Percentiles rank a stretch among this genome's conserved stretches.
These are phyloP conservation scores for Leccinum subrobustum DNA, from an alignment of 1,284 basidiomycete species.

Conservation along the genomic window DNA sequence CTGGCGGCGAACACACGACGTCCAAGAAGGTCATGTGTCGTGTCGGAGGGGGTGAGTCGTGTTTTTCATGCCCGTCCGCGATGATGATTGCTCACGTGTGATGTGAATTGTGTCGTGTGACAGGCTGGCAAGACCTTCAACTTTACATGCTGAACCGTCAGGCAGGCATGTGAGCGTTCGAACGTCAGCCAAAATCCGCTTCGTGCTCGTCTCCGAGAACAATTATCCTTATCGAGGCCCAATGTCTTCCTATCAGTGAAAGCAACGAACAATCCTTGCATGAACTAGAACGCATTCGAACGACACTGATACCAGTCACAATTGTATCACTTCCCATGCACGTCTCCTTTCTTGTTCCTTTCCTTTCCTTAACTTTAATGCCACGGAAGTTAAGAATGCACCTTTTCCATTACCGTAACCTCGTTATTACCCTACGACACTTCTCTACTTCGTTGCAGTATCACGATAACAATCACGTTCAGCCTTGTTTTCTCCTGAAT, in stretches of 20 bases:
- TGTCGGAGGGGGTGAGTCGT: slow-evolving; percentile 71
- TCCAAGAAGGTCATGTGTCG: slow-evolving; percentile 86
- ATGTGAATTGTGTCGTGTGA: neutral
- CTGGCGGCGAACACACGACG: slow-evolving; percentile 42
- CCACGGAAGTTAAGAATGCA: neutral
- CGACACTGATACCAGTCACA: slow-evolving; percentile 23
- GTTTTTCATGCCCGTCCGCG: slow-evolving; percentile 9
- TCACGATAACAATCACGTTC: neutral
- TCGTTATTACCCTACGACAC: slow-evolving; percentile 14
- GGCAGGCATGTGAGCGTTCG: slow-evolving; percentile 43
- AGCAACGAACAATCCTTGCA: slow-evolving; percentile 22
- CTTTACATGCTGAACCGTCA: slow-evolving; percentile 76
- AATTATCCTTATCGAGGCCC: neutral
- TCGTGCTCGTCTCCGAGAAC: neutral
- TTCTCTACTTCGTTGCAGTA: slow-evolving; percentile 11
- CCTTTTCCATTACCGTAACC: slow-evolving; percentile 8
- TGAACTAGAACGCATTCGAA: slow-evolving; percentile 31
- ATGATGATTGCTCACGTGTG: slow-evolving; percentile 3
- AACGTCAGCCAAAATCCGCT: neutral
- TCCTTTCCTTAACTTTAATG: slow-evolving; percentile 7
- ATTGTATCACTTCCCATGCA: slow-evolving; percentile 30
- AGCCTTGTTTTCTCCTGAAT: neutral
- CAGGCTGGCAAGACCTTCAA: slow-evolving; percentile 86
- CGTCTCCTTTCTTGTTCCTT: slow-evolving; percentile 4
- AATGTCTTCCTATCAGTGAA: slow-evolving; percentile 12